Conservation (phyloP, 768 basidiomycete genomes). For the Floccularia luteovirens region DNA sequence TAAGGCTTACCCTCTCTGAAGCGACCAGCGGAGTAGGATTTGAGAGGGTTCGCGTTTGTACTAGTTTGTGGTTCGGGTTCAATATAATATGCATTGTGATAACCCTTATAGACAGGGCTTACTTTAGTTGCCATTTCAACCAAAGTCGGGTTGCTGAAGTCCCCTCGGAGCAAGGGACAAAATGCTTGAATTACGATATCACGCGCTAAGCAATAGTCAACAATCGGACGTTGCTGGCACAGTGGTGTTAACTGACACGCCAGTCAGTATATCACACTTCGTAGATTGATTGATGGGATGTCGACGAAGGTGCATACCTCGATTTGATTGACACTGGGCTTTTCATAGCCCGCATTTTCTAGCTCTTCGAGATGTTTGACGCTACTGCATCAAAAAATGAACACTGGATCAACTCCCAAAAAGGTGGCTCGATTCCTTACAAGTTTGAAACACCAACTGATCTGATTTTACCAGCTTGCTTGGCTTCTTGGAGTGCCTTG, state of each 20-base stretch:
- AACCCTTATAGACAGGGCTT: constrained; percentile 7
- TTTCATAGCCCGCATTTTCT: constrained; percentile 46
- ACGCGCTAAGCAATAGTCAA: constrained; percentile 59
- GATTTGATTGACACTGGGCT: constrained; percentile 76
- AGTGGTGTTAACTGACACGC: constrained; percentile 60
- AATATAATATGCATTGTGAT: background rate
- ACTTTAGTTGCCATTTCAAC: constrained; percentile 55
- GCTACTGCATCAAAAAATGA: constrained; percentile 33
- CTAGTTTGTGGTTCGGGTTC: background rate
- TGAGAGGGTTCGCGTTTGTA: constrained; percentile 70
- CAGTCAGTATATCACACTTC: constrained; percentile 8
- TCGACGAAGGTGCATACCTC: constrained; percentile 39
- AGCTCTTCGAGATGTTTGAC: constrained; percentile 74
- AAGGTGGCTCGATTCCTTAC: constrained; percentile 32
- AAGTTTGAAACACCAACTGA: constrained; percentile 80
- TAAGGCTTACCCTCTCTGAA: constrained; percentile 65
- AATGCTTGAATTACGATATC: constrained; percentile 67
- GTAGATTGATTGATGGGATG: too few species aligned
- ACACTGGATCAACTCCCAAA: too few species aligned
- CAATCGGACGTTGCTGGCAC: constrained; percentile 76
- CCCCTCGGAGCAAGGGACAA: constrained; percentile 63
- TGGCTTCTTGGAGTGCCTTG: constrained; percentile 57
- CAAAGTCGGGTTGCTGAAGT: constrained; percentile 47
- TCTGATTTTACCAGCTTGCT: constrained; percentile 55
- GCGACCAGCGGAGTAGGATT: constrained; percentile 82